Percentiles rank a stretch among this genome's conserved stretches.
phyloP scores from a whole-genome alignment of 2,329 filamentous ascomycete species.

The Ophiocordyceps robertsii region DNA sequence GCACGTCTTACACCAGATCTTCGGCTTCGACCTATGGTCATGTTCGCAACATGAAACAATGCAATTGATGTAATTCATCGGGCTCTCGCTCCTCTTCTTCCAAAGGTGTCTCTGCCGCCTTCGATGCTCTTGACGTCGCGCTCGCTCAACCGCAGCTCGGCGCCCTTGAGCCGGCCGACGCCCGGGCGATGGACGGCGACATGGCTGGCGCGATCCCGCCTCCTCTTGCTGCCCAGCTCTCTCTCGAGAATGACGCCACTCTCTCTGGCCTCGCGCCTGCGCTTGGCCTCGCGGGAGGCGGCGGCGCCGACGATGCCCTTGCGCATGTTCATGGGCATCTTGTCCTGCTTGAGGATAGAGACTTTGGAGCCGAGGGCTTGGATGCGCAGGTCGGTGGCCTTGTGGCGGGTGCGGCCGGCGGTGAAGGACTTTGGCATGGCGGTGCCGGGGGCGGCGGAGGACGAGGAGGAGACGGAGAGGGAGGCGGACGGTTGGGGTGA shows the following conservation, averaged over 20 bases:
- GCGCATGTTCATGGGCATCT: conserved; percentile 79
- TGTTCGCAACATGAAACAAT: too few species aligned
- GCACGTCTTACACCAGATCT: too few species aligned
- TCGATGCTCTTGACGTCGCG: conserved; percentile 63
- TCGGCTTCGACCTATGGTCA: too few species aligned
- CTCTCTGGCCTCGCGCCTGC: conserved; percentile 70
- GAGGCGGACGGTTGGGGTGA: conserved; percentile 21
- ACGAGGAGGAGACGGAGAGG: conserved; percentile 9
- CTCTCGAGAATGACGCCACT: conserved; percentile 81
- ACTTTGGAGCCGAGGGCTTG: conserved; percentile 67
- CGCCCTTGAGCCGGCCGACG: conserved; percentile 68
- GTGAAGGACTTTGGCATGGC: conserved; percentile 28
- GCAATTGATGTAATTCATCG: too few species aligned
- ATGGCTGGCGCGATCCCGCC: conserved; percentile 30
- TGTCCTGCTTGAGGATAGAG: conserved; percentile 63
- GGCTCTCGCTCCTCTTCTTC: conserved; percentile 13
- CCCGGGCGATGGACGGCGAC: conserved; percentile 61
- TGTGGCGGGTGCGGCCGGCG: conserved; percentile 60
- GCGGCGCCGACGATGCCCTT: conserved; percentile 70
- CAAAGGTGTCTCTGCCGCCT: conserved; percentile 31
- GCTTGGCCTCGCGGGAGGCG: conserved; percentile 49
- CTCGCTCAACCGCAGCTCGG: conserved; percentile 65
- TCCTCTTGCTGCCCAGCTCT: conserved; percentile 22
- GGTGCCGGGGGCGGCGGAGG: conserved; percentile 24
- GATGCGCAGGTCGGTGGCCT: conserved; percentile 72